Base-by-base conservation (phyloP, 1,284 basidiomycete species). In the Cutaneotrichosporon cyanovorans region DNA sequence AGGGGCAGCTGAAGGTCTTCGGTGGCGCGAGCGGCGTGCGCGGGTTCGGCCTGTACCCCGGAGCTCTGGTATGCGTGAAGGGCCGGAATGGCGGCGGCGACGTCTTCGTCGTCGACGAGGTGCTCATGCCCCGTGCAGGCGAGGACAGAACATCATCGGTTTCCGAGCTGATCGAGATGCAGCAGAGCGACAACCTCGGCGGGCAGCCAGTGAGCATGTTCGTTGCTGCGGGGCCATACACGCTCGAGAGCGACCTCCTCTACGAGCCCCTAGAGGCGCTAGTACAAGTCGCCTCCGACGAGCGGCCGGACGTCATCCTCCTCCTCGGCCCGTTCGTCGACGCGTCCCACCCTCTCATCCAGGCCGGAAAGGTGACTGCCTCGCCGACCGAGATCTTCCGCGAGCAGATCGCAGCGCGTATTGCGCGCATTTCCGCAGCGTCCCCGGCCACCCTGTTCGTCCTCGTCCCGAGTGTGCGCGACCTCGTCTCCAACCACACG, bases 291-390 rank as follows among this genome's bases (percentile, higher is more conserved):
- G 72, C 83, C 14, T 76, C 77, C 53, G 63, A 72, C 10, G 76
- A 77, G 22, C 81, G 82, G 54, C 91, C 92, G 1, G 78, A 83
- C 37, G 84, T 86, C 0, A 62, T 93, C 1, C 69, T 97, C 10
- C 73, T 97, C 90, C 72, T 87, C 12, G 93, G 93, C 0, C 93
- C 93, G 1, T 97, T 97, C 62, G 71, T 97, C 31, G 87, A 93
- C 56, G 69, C 78, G 0, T 65, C 76, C 12, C 90, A 97, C 68
- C 79, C 85, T 0, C 72, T 76, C 35, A 78, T 97, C 50, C 80
- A 80, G 61, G 66, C 73, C 2, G 89, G 90, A 2, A 82, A 87
- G 36, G 66, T 83, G 21, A 80, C 83, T 45, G 70, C 77, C 42
- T 73, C 80, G 4, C 86, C 88, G 0, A 57, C 69, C 0, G 78